Percentiles rank a stretch among this genome's conserved stretches.
Evolutionary conservation across 352 stramenopile genomes (phyloP).

Genomic region (Poterioochromonas sp.): DNA sequence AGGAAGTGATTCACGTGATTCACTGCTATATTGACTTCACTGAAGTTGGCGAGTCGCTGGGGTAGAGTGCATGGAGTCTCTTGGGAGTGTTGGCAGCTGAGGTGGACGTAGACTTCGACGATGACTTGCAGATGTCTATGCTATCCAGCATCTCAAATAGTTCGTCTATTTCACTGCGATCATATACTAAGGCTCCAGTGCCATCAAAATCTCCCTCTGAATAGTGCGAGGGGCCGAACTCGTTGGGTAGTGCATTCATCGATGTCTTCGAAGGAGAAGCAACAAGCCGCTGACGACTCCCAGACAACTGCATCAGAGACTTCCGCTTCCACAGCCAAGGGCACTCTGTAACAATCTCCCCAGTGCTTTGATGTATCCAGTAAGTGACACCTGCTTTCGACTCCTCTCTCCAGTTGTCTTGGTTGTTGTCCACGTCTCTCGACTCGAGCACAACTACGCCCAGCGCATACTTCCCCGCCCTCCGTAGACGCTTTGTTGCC

Average conservation of each 20-base stretch:
- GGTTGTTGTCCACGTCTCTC: slow-evolving; percentile 4
- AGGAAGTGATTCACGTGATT: slow-evolving; percentile 13
- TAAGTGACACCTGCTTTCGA: background rate
- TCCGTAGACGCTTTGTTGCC: too few species aligned
- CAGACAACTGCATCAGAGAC: background rate
- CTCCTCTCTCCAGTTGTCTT: slow-evolving; percentile 14
- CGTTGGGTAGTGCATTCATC: background rate
- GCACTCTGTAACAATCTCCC: background rate
- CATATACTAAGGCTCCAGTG: slow-evolving; percentile 7
- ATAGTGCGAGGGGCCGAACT: slow-evolving; percentile 10
- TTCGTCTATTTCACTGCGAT: background rate
- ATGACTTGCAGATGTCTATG: slow-evolving; percentile 13
- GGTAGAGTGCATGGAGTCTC: slow-evolving; percentile 4
- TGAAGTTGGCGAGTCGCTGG: slow-evolving; percentile 3
- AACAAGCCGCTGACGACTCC: background rate
- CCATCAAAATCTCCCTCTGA: slow-evolving; percentile 10
- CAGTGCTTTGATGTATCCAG: background rate
- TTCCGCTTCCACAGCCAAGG: slow-evolving; percentile 1
- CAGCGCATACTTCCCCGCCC: too few species aligned
- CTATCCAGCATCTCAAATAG: slow-evolving; percentile 2
- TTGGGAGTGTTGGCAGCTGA: slow-evolving; percentile 8
- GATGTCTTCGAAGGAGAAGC: background rate
- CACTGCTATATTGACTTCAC: slow-evolving; percentile 13
- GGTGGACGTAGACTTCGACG: slow-evolving; percentile 7
- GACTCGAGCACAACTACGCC: slow-evolving; percentile 7